Evolutionary conservation across 192 early-diverging fungal species (phyloP), one percentile per base, ranked within the genome.

Genomic region (Phlyctochytrium planicorne): DNA sequence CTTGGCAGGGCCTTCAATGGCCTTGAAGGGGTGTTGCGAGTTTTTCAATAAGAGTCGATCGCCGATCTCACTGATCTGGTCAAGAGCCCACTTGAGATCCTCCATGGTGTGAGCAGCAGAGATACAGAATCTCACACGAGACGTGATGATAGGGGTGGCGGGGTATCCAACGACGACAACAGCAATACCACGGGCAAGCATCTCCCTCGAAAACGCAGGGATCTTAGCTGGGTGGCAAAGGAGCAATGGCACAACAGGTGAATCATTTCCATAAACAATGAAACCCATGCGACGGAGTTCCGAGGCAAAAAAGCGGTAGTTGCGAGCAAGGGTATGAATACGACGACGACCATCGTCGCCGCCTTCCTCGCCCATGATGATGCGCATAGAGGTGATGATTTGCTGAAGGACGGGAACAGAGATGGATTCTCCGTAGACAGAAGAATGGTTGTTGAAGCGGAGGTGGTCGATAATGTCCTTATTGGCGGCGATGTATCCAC

Each of bases 81-180:
- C 34, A 24, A 84, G 60, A 14, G 75, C 80, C 68, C 67, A 80
- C 61, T 81, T 66, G n/a, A 98, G 74, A 73, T 98, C 96, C 67
- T 93, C 92, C 71, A 90, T 88, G 0, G 93, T 93, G 66, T 98
- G 96, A n/a, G 95, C 87, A 0, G 95, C 91, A 59, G 88, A 90
- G 59, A 98, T 80, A 78, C 96, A 98, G 86, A 98, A 95, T 53
- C 96, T 81, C 34, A 96, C 95, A 53, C 96, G 86, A 2, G 89
- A 89, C 0, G 92, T 92, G 68, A 99, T 93, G 64, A 97, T 96
- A n/a, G 97, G 94, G 2, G 97, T 99, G 12, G 95, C 97, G 1
- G 95, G 97, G 76, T 96, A 95, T 40, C 92, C 94, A 2, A 99
- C 97, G 0, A 99, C 97, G 24, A 96, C 94, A 16, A 97, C 93